A percentile compares a stretch with the other conserved stretches of the same genome.
These are phyloP conservation scores for Phaseolus lunatus DNA, from an alignment of 306 rosid genomes.

Conservation along the genomic window DNA sequence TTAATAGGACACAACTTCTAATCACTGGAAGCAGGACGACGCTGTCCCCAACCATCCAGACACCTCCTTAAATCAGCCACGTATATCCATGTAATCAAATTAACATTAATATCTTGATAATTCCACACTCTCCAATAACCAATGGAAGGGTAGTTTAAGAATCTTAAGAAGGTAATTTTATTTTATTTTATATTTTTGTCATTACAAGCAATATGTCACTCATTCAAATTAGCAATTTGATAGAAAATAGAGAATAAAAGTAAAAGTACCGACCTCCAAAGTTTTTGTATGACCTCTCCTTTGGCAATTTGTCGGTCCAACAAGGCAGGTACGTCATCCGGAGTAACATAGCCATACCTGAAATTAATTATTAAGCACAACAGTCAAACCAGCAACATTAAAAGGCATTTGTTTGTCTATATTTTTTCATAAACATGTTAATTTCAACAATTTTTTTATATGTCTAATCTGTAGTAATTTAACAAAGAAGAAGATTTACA, in stretches of 20 bases:
- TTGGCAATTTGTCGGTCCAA: conserved; percentile 85
- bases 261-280: conserved; percentile 79
- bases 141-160: background rate
- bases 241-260: conserved; percentile 19
- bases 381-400: background rate
- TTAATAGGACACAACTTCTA: background rate
- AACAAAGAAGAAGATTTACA: too few relatives aligned
- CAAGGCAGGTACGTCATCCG: conserved; percentile 81
- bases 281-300: conserved; percentile 76
- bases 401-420: background rate
- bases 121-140: background rate
- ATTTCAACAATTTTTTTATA: too few relatives aligned
- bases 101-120: conserved; percentile 15
- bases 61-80: background rate
- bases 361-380: conserved; percentile 34
- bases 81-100: conserved; percentile 4
- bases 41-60: conserved; percentile 5
- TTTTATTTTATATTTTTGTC: background rate
- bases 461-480: too few relatives aligned
- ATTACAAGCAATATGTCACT: conserved; percentile 3
- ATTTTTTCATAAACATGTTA: background rate
- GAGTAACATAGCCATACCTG: conserved; percentile 97
- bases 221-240: conserved; percentile 17
- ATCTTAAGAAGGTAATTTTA: background rate
- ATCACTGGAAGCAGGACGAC: background rate